Evolutionary conservation across 305 asterid species (phyloP).

Genomic region (Andrographis paniculata): DNA sequence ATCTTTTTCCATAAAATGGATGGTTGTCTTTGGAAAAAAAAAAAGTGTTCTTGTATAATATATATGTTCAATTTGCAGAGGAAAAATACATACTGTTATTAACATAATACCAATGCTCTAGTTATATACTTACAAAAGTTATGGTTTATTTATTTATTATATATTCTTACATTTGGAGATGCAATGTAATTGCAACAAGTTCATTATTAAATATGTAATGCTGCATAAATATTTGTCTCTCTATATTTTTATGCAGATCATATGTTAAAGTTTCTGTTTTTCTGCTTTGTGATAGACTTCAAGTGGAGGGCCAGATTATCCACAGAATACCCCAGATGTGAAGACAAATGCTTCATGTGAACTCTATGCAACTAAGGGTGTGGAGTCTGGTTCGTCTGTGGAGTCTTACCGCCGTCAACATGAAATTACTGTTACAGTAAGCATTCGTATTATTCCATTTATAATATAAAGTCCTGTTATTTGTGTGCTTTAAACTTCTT

Average conservation of each 20-base stretch:
- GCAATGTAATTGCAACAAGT: slow-evolving; percentile 3
- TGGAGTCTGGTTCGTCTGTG: slow-evolving; percentile 42
- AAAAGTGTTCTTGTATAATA: no score
- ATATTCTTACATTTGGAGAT: not conserved
- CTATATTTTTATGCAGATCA: not conserved
- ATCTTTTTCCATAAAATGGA: no score
- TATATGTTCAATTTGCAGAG: no score
- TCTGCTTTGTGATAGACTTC: slow-evolving; percentile 25
- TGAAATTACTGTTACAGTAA: slow-evolving; percentile 83
- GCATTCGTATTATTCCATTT: slow-evolving; percentile 22
- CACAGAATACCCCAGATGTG: slow-evolving; percentile 30
- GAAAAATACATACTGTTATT: no score
- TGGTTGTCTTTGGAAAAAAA: no score
- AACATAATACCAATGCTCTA: no score
- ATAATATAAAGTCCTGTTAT: no score
- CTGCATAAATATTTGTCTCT: slow-evolving; percentile 8
- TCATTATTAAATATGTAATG: slow-evolving; percentile 3
- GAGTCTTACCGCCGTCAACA: slow-evolving; percentile 70
- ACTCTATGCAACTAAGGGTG: slow-evolving; percentile 33
- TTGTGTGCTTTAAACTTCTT: not conserved
- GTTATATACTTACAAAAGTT: no score
- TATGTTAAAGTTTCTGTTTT: not conserved
- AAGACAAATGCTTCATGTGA: slow-evolving; percentile 29
- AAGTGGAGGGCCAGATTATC: slow-evolving; percentile 30
- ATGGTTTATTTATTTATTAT: not conserved